Evolutionary conservation across 2,329 filamentous ascomycete genomes (phyloP).

Genomic region (Ceratocystis harringtonii): DNA sequence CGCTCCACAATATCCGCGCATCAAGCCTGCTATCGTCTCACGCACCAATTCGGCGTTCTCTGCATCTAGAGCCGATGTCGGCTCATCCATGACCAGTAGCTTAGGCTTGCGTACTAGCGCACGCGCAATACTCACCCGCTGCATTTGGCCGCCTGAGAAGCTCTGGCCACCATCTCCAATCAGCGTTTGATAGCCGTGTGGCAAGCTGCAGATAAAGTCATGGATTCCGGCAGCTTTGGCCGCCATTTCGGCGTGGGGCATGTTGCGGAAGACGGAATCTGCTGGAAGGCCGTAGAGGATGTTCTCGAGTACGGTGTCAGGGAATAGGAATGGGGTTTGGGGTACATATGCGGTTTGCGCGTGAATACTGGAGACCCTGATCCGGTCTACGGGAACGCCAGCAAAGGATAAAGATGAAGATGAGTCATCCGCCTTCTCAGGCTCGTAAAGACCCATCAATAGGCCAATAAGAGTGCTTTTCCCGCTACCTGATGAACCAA

Average conservation of each 20-base stretch:
- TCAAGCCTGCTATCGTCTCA: slow-evolving; percentile 42
- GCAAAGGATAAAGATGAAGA: neutral
- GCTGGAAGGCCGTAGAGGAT: slow-evolving; percentile 62
- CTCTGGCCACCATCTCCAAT: slow-evolving; percentile 63
- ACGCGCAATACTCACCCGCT: slow-evolving; percentile 66
- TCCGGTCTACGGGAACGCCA: slow-evolving; percentile 18
- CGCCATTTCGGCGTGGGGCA: slow-evolving; percentile 33
- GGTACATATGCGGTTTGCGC: slow-evolving; percentile 51
- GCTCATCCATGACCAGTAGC: slow-evolving; percentile 72
- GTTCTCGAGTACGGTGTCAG: slow-evolving; percentile 60
- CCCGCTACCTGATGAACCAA: slow-evolving; percentile 74
- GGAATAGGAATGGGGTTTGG: slow-evolving; percentile 63
- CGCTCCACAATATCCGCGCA: slow-evolving; percentile 30
- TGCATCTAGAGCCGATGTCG: slow-evolving; percentile 65
- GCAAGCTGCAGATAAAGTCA: slow-evolving; percentile 53
- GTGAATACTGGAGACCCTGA: slow-evolving; percentile 48
- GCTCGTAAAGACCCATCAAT: slow-evolving; percentile 54
- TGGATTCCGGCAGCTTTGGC: slow-evolving; percentile 46
- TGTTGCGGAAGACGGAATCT: slow-evolving; percentile 34
- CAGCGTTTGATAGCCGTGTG: slow-evolving; percentile 53
- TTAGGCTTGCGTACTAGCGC: slow-evolving; percentile 57
- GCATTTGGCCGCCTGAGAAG: slow-evolving; percentile 68
- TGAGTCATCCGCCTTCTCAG: slow-evolving; percentile 18
- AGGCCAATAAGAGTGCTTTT: slow-evolving; percentile 74
- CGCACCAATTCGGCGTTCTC: slow-evolving; percentile 51